Conservation (phyloP, 139 green algal genomes). For the Trebouxia sp. region DNA sequence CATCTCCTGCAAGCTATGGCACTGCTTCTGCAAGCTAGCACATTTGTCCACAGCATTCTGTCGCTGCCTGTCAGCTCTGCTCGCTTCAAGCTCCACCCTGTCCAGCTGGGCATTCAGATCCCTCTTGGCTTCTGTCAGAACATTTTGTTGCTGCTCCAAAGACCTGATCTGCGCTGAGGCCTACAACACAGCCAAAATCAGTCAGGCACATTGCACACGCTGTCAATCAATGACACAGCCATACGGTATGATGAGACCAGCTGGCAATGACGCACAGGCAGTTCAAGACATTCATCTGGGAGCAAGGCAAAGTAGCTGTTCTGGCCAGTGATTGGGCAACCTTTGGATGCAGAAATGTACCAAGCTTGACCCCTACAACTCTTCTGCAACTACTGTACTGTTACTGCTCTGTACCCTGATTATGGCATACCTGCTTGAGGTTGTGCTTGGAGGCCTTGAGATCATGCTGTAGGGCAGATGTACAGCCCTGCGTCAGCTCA, state of each 20-base stretch:
- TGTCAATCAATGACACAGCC: too few relatives aligned
- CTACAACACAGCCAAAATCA: too few relatives aligned
- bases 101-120: conserved; percentile 23
- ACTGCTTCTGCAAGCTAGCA: conserved; percentile 14
- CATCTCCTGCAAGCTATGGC: background rate
- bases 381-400: background rate
- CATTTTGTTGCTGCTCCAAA: background rate
- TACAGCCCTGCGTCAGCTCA: background rate
- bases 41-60: background rate
- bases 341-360: too few relatives aligned
- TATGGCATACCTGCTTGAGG: background rate
- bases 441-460: conserved; percentile 5
- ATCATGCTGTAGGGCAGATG: background rate
- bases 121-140: background rate
- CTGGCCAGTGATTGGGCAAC: too few relatives aligned
- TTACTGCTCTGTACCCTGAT: too few relatives aligned
- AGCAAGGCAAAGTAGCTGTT: too few relatives aligned
- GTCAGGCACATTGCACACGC: too few relatives aligned
- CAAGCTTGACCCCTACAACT: too few relatives aligned
- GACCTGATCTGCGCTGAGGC: background rate
- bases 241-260: too few relatives aligned
- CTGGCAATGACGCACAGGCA: too few relatives aligned
- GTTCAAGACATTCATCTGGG: too few relatives aligned
- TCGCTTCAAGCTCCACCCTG: conserved; percentile 15
- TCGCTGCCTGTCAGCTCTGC: conserved; percentile 9